Conservation (phyloP, 164 flowering plant species). For the Chimonanthus salicifolius region DNA sequence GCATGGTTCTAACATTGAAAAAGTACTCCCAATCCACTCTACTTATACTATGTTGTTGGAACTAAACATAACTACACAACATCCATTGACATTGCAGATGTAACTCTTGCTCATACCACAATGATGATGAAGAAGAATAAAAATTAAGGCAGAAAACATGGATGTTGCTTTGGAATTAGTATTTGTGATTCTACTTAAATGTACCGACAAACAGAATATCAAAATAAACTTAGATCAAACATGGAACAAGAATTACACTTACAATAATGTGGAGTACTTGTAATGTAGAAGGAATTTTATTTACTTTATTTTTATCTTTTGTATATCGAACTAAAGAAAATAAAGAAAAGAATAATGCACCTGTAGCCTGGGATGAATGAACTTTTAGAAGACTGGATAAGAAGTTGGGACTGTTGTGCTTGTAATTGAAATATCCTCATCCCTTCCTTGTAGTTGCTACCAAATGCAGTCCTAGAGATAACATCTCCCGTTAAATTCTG, state of each 20-base stretch:
- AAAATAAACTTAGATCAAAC: background rate
- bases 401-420: slow-evolving; percentile 7
- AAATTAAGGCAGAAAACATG: too few species aligned
- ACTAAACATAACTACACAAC: too few species aligned
- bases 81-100: too few species aligned
- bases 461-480: slow-evolving; percentile 16
- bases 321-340: background rate
- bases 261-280: background rate
- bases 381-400: background rate
- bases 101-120: too few species aligned
- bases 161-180: too few species aligned
- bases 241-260: background rate
- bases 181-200: too few species aligned
- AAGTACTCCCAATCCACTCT: too few species aligned
- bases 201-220: background rate
- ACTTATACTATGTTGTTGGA: too few species aligned
- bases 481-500: slow-evolving; percentile 16
- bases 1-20: too few species aligned
- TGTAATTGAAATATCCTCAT: slow-evolving; percentile 13
- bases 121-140: too few species aligned
- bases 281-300: background rate
- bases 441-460: slow-evolving; percentile 20
- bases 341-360: background rate
- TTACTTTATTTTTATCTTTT: background rate
- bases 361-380: slow-evolving; percentile 7